Percentiles rank a stretch among this genome's conserved stretches.
Evolutionary conservation across 2,329 filamentous ascomycete species (phyloP).

Genomic region (Cordyceps cicadae): DNA sequence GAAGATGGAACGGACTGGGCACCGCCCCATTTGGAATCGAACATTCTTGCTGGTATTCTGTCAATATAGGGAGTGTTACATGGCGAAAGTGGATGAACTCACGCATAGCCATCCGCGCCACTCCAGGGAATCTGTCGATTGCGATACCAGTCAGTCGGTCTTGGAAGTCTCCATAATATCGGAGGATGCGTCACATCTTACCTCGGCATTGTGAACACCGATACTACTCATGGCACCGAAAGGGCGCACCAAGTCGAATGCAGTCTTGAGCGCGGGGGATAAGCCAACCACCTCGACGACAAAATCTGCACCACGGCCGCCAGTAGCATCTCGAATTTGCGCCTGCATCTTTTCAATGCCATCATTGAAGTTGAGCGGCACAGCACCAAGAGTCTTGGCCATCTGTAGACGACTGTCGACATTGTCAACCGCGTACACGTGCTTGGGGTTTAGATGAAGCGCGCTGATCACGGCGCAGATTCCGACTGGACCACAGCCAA

Average conservation of each 20-base stretch:
- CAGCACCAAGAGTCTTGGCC: slow-evolving; percentile 67
- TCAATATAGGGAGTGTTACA: slow-evolving; percentile 12
- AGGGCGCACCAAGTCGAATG: slow-evolving; percentile 62
- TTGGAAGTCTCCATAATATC: neutral
- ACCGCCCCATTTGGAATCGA: slow-evolving; percentile 66
- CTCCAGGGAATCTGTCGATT: slow-evolving; percentile 53
- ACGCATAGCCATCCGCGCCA: slow-evolving; percentile 54
- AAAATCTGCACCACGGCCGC: slow-evolving; percentile 76
- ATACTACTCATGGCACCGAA: slow-evolving; percentile 69
- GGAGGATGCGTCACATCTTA: slow-evolving; percentile 24
- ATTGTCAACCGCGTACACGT: slow-evolving; percentile 72
- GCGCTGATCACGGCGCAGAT: slow-evolving; percentile 75
- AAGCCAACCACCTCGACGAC: slow-evolving; percentile 72
- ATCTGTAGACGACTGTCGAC: slow-evolving; percentile 66
- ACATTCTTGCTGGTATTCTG: slow-evolving; percentile 54
- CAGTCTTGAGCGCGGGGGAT: slow-evolving; percentile 59
- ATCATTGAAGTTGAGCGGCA: slow-evolving; percentile 70
- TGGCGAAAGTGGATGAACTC: slow-evolving; percentile 18
- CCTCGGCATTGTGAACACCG: slow-evolving; percentile 67
- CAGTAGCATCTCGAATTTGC: slow-evolving; percentile 65
- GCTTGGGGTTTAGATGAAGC: slow-evolving; percentile 64
- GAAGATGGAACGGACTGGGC: slow-evolving; percentile 65
- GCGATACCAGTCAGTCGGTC: slow-evolving; percentile 17
- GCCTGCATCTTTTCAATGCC: slow-evolving; percentile 57
- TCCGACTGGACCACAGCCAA: slow-evolving; percentile 81